These are phyloP conservation scores for Begonia peltatifolia DNA, from an alignment of 306 rosid species.

Conservation along the genomic window DNA sequence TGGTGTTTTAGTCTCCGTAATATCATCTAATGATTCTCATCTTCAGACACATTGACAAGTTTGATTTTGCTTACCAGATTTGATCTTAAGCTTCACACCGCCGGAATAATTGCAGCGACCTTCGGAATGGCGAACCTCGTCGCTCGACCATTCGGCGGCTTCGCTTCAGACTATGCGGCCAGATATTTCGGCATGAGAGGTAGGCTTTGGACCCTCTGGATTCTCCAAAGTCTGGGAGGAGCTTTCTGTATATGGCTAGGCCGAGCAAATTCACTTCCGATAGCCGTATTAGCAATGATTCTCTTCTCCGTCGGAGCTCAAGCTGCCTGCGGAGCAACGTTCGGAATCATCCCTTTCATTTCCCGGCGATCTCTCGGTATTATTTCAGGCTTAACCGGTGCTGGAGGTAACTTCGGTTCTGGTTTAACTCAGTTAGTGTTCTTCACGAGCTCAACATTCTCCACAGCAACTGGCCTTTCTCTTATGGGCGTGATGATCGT, in stretches of 20 bases:
- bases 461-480: constrained; percentile 45
- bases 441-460: constrained; percentile 35
- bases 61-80: constrained; percentile 16
- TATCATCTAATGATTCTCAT: not conserved
- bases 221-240: constrained; percentile 67
- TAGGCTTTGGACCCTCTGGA: constrained; percentile 66
- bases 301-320: constrained; percentile 88
- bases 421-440: constrained; percentile 72
- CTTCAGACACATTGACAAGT: not conserved
- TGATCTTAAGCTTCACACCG: constrained; percentile 64
- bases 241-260: constrained; percentile 83
- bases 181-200: constrained; percentile 80
- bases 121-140: constrained; percentile 85
- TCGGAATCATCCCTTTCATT: constrained; percentile 69
- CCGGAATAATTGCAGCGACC: constrained; percentile 74
- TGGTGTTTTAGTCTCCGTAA: constrained; percentile 1
- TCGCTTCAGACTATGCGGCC: constrained; percentile 39
- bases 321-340: constrained; percentile 90
- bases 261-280: constrained; percentile 45
- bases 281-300: constrained; percentile 56
- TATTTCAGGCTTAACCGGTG: constrained; percentile 72
- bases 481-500: constrained; percentile 71
- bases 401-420: constrained; percentile 79
- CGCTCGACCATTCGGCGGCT: constrained; percentile 86
- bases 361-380: constrained; percentile 64